A percentile compares a stretch with the other conserved stretches of the same genome.
Evolutionary conservation across 306 rosid genomes (phyloP).

Genomic region (peach (Prunus persica)): DNA sequence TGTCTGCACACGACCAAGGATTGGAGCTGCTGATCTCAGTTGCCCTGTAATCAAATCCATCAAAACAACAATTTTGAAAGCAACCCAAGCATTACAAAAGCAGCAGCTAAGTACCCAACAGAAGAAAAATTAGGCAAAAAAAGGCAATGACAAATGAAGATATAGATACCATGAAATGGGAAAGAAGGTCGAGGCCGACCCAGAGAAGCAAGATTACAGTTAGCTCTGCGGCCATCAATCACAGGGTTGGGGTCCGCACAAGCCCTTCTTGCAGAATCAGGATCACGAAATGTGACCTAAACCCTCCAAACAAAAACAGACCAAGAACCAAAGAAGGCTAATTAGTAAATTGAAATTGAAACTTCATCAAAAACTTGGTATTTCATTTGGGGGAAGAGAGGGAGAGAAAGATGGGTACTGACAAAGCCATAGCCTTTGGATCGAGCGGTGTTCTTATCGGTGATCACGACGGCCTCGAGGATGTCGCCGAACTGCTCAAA

Average conservation of each 20-base stretch:
- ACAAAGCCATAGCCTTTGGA: conserved; percentile 48
- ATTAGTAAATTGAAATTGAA: background rate
- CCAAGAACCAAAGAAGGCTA: background rate
- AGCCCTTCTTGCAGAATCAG: conserved; percentile 64
- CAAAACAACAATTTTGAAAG: background rate
- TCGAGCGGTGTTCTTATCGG: conserved; percentile 29
- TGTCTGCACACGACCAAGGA: conserved; percentile 14
- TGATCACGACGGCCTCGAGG: conserved; percentile 39
- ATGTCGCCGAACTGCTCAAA: conserved; percentile 38
- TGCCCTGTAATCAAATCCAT: conserved; percentile 11
- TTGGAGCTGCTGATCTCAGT: conserved; percentile 11
- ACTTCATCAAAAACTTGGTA: background rate
- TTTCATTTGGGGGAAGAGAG: background rate
- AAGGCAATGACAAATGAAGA: background rate
- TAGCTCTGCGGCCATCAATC: conserved; percentile 79
- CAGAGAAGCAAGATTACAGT: conserved; percentile 39
- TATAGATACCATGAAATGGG: conserved; percentile 6
- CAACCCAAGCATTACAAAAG: background rate
- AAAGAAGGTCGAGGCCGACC: conserved; percentile 24
- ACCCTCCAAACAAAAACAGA: background rate
- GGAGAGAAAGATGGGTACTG: conserved; percentile 4
- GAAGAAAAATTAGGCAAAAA: background rate
- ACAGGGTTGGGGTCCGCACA: conserved; percentile 60
- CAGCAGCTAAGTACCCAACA: background rate
- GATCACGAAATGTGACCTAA: conserved; percentile 73